Base-by-base conservation (phyloP, 371 early-diverging fungal species). In the Fennellomyces sp. region DNA sequence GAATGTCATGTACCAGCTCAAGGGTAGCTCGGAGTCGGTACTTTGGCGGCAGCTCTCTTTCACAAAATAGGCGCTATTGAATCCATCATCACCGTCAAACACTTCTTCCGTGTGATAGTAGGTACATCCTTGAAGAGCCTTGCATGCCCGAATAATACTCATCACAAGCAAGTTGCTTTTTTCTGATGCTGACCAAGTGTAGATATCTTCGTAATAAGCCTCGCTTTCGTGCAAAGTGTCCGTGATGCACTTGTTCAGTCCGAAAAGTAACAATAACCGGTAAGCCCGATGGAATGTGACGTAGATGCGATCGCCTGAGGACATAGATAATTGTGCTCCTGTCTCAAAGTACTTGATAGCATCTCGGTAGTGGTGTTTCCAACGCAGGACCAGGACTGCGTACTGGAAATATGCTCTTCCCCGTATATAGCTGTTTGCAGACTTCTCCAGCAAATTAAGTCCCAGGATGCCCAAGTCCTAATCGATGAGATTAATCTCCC, bases 11-110 rank as follows among this genome's bases (percentile, higher is more conserved):
- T 78, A 78, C 71, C 72, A 72, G 27, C 69, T 70, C 49, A 75
- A 23, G 0, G 71, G 66, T 0, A 78, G 66, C 25, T 59, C 29
- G 0, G 67, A 55, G 25, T 73, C 73, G 0, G 66, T 27, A 27
- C 71, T 72, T 17, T 68, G 67, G 7, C 65, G 60, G 42, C 61
- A 60, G 15, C 69, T 75, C 50, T 78, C 75, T 7, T 45, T 35
- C 3, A 78, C 61, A 59, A 75, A 78, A 23, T 72, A 69, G 2
- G 47, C 54, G 35, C 75, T 73, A 39, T 67, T 70, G 25, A 73
- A 78, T 3, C 72, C 75, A 63, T 78, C 78, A 28, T 78, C 73
- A 7, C 74, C 72, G 23, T 78, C 68, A 65, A 75, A 75, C 1
- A 78, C 60, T 1, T 63, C 38, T 0, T 72, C 36, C 21, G 57